These are phyloP conservation scores for Begonia loranthoides DNA, from an alignment of 306 rosid species.

Conservation along the genomic window DNA sequence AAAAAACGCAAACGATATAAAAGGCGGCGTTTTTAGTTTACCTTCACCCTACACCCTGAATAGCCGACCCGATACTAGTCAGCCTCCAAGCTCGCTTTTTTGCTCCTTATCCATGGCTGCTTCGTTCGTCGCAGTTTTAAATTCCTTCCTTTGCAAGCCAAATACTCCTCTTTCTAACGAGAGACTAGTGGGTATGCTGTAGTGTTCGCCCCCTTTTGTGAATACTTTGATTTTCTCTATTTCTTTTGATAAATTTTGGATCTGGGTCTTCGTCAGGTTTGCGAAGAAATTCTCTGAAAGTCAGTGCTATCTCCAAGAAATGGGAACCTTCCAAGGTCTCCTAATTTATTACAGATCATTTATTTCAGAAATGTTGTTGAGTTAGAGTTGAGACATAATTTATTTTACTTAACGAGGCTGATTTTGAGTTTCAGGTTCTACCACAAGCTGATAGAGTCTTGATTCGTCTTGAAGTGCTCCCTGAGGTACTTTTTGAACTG, in stretches of 20 bases:
- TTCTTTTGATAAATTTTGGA: slow-evolving; percentile 5
- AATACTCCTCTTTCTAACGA: slow-evolving; percentile 21
- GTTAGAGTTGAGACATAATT: slow-evolving; percentile 3
- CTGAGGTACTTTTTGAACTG: slow-evolving; percentile 28
- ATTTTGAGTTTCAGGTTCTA: slow-evolving; percentile 44
- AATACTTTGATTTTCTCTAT: background rate
- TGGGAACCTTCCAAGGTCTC: slow-evolving; percentile 64
- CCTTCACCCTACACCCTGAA: no score
- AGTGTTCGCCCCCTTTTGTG: background rate
- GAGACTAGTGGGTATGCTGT: slow-evolving; percentile 27
- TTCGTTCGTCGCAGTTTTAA: slow-evolving; percentile 41
- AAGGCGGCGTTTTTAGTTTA: no score
- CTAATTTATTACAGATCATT: background rate
- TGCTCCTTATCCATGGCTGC: slow-evolving; percentile 54
- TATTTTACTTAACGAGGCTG: slow-evolving; percentile 5
- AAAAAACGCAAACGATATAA: no score
- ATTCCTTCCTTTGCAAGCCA: slow-evolving; percentile 29
- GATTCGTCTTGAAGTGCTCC: slow-evolving; percentile 59
- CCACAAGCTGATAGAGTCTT: slow-evolving; percentile 97
- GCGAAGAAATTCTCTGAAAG: slow-evolving; percentile 37
- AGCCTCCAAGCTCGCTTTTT: background rate
- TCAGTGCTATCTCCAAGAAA: slow-evolving; percentile 43
- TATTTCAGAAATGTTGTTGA: background rate
- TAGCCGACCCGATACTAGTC: no score
- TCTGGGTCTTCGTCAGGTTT: slow-evolving; percentile 27